Evolutionary conservation across 495 filamentous ascomycete species (phyloP).

Genomic region (Platismatia glauca): DNA sequence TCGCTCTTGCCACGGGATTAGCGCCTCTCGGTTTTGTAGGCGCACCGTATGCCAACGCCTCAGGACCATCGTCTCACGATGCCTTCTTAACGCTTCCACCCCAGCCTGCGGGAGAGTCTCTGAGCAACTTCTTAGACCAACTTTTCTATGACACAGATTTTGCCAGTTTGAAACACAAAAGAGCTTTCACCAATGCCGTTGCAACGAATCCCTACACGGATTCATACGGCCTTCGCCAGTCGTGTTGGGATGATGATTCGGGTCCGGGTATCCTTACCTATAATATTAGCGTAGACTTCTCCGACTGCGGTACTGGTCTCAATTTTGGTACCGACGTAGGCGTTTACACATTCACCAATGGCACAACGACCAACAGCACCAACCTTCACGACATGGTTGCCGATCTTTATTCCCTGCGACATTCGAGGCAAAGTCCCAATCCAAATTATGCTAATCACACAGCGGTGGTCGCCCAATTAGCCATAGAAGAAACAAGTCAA

Average conservation of each 20-base stretch:
- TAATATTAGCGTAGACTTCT: slow-evolving; percentile 15
- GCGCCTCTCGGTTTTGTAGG: background rate
- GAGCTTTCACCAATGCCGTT: background rate
- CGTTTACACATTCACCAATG: slow-evolving; percentile 13
- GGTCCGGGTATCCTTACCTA: slow-evolving; percentile 1
- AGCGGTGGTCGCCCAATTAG: slow-evolving; percentile 3
- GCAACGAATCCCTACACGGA: background rate
- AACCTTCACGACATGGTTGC: slow-evolving; percentile 5
- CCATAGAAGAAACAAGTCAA: slow-evolving; percentile 8
- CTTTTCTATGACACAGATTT: background rate
- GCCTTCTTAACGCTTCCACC: background rate
- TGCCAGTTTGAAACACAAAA: background rate
- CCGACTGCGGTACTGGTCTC: slow-evolving; percentile 5
- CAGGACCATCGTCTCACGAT: background rate
- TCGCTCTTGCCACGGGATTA: background rate
- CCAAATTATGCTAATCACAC: slow-evolving; percentile 14
- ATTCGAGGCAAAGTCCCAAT: slow-evolving; percentile 4
- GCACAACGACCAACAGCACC: slow-evolving; percentile 9
- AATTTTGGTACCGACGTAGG: slow-evolving; percentile 2
- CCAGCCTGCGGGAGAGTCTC: background rate
- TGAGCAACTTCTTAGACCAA: background rate
- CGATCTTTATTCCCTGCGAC: slow-evolving; percentile 7
- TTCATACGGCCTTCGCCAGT: slow-evolving; percentile 10
- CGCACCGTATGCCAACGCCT: background rate
- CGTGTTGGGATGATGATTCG: slow-evolving; percentile 3